phyloP scores from a whole-genome alignment of 192 early-diverging fungal genomes.

The Backusella sp. region DNA sequence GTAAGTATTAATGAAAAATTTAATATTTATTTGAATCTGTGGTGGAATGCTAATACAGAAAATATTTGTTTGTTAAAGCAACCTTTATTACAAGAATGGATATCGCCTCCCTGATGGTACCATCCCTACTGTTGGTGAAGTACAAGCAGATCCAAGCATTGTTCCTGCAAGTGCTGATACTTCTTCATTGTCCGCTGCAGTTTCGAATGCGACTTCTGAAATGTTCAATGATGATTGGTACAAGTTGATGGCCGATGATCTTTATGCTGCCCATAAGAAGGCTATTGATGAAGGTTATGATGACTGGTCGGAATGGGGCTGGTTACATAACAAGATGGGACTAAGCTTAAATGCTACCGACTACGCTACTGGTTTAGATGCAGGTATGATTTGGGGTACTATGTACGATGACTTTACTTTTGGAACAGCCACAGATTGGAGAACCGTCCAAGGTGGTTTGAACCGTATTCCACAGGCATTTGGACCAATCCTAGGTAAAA shows the following conservation, averaged over 20 bases:
- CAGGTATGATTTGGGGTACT: neutral
- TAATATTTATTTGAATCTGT: conserved; percentile 12
- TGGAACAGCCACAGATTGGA: conserved; percentile 19
- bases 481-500: conserved; percentile 7
- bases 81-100: conserved; percentile 16
- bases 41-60: neutral
- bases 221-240: conserved; percentile 4
- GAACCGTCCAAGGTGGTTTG: conserved; percentile 31
- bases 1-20: conserved; percentile 17
- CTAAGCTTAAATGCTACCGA: conserved; percentile 16
- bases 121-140: conserved; percentile 17
- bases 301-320: conserved; percentile 21
- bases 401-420: conserved; percentile 20
- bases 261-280: conserved; percentile 17
- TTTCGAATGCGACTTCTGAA: neutral
- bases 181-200: neutral
- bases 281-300: conserved; percentile 21
- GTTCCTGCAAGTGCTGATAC: neutral
- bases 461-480: conserved; percentile 36
- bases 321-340: conserved; percentile 24
- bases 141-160: neutral
- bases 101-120: conserved; percentile 18
- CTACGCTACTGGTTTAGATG: conserved; percentile 6
- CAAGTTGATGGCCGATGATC: conserved; percentile 14
- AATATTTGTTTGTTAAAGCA: conserved; percentile 10